Conservation (phyloP, 2,329 filamentous ascomycete genomes). For the Fusarium palustre region DNA sequence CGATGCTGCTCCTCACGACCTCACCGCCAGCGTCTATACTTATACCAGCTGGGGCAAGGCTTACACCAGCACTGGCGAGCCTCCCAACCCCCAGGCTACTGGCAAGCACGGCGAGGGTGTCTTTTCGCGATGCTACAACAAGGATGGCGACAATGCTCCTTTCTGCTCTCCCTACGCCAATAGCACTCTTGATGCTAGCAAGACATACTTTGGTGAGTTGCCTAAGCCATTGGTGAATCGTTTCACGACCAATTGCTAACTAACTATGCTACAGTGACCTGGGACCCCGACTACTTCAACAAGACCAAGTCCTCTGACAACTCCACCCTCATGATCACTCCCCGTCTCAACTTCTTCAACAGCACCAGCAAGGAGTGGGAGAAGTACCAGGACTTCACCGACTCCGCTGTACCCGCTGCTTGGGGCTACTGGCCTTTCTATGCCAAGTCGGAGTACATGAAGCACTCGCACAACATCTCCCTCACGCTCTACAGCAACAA, state of each 20-base stretch:
- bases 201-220: slow-evolving; percentile 64
- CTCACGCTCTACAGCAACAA: slow-evolving; percentile 57
- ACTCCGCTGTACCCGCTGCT: slow-evolving; percentile 51
- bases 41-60: slow-evolving; percentile 52
- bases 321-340: slow-evolving; percentile 48
- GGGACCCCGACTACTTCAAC: slow-evolving; percentile 66
- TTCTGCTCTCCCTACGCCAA: slow-evolving; percentile 63
- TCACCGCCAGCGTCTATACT: slow-evolving; percentile 60
- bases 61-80: slow-evolving; percentile 57
- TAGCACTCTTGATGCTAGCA: slow-evolving; percentile 58
- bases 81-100: slow-evolving; percentile 59
- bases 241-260: neutral
- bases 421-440: slow-evolving; percentile 63
- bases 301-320: slow-evolving; percentile 55
- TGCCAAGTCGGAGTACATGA: slow-evolving; percentile 55
- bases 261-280: slow-evolving; percentile 59
- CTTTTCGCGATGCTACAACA: slow-evolving; percentile 64
- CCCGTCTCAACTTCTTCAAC: slow-evolving; percentile 58
- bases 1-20: slow-evolving; percentile 58
- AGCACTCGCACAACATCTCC: slow-evolving; percentile 59
- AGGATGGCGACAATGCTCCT: slow-evolving; percentile 60
- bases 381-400: slow-evolving; percentile 52
- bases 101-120: slow-evolving; percentile 58
- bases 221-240: neutral
- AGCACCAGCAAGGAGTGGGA: slow-evolving; percentile 52